Evolutionary conservation across 768 basidiomycete genomes (phyloP).

Genomic region (Naganishia kalamii): DNA sequence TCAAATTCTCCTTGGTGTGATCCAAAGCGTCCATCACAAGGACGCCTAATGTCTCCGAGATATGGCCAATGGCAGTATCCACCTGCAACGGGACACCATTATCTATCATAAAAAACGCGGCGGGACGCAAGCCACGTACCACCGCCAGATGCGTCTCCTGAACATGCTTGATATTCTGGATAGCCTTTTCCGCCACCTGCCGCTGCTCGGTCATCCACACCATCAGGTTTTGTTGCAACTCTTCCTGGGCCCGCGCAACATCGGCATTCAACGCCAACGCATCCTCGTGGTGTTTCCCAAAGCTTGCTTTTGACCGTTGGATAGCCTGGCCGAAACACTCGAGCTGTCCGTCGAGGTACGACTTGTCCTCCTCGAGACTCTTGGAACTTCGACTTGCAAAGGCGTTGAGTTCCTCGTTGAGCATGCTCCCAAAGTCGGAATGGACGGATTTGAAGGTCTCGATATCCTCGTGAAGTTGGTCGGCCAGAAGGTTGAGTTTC

Average conservation of each 20-base stretch:
- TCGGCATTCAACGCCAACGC: neutral
- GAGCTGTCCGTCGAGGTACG: constrained; percentile 13
- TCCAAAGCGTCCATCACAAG: constrained; percentile 57
- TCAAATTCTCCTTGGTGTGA: constrained; percentile 57
- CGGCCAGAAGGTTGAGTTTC: constrained; percentile 55
- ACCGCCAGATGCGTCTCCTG: constrained; percentile 11
- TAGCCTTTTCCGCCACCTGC: neutral
- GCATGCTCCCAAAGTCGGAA: constrained; percentile 53
- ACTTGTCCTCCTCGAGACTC: constrained; percentile 23
- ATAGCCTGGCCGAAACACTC: constrained; percentile 1
- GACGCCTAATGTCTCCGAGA: constrained; percentile 57
- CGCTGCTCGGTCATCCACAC: constrained; percentile 9
- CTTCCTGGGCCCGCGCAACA: neutral
- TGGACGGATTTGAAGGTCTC: constrained; percentile 59
- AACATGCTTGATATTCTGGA: neutral
- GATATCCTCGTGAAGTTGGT: constrained; percentile 56
- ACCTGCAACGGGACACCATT: neutral
- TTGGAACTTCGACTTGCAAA: constrained; percentile 56
- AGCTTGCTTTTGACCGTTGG: neutral
- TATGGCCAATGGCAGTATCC: constrained; percentile 16
- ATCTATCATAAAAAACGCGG: neutral
- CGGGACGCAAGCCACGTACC: neutral
- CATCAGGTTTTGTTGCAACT: constrained; percentile 13
- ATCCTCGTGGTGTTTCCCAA: neutral
- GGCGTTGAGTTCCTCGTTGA: constrained; percentile 57